Base-by-base conservation (phyloP, 495 filamentous ascomycete genomes). In the Penicillium argentinense region DNA sequence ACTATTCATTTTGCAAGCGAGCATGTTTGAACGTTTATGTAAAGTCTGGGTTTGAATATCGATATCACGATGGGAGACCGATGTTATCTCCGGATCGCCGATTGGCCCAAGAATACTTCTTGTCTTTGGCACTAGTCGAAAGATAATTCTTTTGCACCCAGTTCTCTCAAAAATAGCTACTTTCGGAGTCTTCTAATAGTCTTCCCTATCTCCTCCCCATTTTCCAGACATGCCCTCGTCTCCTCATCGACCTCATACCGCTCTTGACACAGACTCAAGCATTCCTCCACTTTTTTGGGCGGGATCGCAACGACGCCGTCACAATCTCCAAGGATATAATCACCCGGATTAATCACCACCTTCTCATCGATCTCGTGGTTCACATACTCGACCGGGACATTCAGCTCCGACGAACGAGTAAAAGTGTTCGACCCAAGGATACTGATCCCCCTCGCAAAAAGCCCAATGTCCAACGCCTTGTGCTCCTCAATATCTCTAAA, bases 401-500 rank as follows among this genome's bases (percentile, higher is more conserved):
- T 64, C 12, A 64, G 22, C 42, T 58, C 51, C 3, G 60, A 59
- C 1, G 55, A 54, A 1, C 59, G 48, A 0, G 55, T 59, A 30
- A 63, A 59, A 8, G 46, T 54, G 25, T 51, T 51, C 17, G 55
- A 56, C 0, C 55, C 59, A 19, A 59, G 27, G 28, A 59, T 59
- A 17, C 79, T 79, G 2, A 76, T 60, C 21, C 75, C 76, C 3
- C 76, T 63, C 1, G 80, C 79, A 39, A 82, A 83, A 12, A 67
- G 45, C 9, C 75, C 75, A 41, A 73, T 78, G 0, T 55, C 54
- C 9, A 83, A 46, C 23, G 74, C 78, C 2, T 74, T 70, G 51
- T 85, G 81, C 57, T 84, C 81, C 34, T 79, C 67, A 5, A 85
- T 40, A 47, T 85, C 81, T 7, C 81, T 64, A 42, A 83, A 70